Evolutionary conservation across 2,329 filamentous ascomycete species (phyloP), one percentile per base, ranked within the genome.

Genomic region (Parastagonospora nodorum): DNA sequence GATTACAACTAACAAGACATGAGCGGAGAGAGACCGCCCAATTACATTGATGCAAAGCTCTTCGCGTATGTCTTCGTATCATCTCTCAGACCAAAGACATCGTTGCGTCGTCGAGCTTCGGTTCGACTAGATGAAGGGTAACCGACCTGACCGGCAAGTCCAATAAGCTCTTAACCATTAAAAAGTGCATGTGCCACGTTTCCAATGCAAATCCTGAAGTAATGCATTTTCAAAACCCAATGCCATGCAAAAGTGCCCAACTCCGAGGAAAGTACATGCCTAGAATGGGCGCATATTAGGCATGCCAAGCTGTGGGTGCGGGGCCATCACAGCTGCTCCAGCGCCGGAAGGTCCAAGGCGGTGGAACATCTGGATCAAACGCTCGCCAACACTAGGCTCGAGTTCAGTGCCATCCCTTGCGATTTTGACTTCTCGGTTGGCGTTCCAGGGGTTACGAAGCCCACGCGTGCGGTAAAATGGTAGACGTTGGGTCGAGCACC

Each of bases 391-490:
- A 28, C 80, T 84, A 27, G 92, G 89, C 73, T 97, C 93, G 45
- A 97, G 78, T 72, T 97, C 93, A 0, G 93, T 97, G 2, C 93
- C 93, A 65, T 97, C 93, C 64, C 93, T 83, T 19, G 93, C 93
- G 68, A 97, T 96, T 75, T 97, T 97, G 55, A 97, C 90, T 69
- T 97, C 93, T 45, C 93, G 81, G 67, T 97, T 96, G 4, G 90
- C 89, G 72, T 97, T 97, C 90, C 92, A 96, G 0, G 91, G 89
- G 69, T 97, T 97, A 30, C 92, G 84, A 48, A 97, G 75, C 0
- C 93, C 92, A 57, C 92, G 80, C 0, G 92, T 96, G 37, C 89
- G 85, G 71, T 94, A 95, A 69, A 97, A 97, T 0, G 93, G 92
- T 5, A 97, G 80, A 31, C 87, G 84, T 47, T 83, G 85, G 5